phyloP scores from a whole-genome alignment of 768 basidiomycete species.

The Pisolithus orientalis region DNA sequence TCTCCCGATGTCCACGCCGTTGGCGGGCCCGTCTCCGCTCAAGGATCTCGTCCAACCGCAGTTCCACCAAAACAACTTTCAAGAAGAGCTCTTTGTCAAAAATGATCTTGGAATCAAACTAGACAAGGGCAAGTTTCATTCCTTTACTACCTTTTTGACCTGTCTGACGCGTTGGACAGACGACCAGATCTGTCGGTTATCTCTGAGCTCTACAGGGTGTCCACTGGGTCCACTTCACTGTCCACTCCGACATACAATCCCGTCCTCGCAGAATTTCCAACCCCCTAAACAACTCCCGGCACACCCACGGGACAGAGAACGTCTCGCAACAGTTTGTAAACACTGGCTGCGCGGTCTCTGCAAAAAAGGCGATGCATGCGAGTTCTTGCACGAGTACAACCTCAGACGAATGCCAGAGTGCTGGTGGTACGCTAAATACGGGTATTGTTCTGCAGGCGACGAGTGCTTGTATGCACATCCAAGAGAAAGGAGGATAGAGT shows the following conservation, averaged over 20 bases:
- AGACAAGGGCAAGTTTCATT: slow-evolving; percentile 63
- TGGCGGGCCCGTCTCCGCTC: slow-evolving; percentile 51
- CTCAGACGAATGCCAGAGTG: slow-evolving; percentile 97
- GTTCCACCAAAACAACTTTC: slow-evolving; percentile 90
- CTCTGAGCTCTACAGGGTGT: slow-evolving; percentile 75
- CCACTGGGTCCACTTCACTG: slow-evolving; percentile 91
- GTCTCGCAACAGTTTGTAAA: slow-evolving; percentile 92
- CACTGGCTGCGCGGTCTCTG: slow-evolving; percentile 98
- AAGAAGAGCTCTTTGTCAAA: slow-evolving; percentile 77
- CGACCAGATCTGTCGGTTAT: slow-evolving; percentile 87
- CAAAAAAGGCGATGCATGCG: slow-evolving; percentile 97
- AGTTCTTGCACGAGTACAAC: slow-evolving; percentile 99
- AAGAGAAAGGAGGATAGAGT: slow-evolving; percentile 85
- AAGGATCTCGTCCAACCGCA: slow-evolving; percentile 79
- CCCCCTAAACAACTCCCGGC: slow-evolving; percentile 76
- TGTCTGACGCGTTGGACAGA: slow-evolving; percentile 41
- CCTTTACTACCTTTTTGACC: background rate
- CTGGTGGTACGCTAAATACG: slow-evolving; percentile 98
- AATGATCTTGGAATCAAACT: slow-evolving; percentile 79
- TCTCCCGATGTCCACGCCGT: slow-evolving; percentile 35
- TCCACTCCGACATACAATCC: slow-evolving; percentile 86
- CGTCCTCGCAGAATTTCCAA: slow-evolving; percentile 85
- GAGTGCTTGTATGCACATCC: slow-evolving; percentile 97
- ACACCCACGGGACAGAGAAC: slow-evolving; percentile 78
- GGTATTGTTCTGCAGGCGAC: slow-evolving; percentile 94